A percentile compares a stretch with the other conserved stretches of the same genome.
Evolutionary conservation across 371 early-diverging fungal species (phyloP).

Genomic region (Mucor mucedo): DNA sequence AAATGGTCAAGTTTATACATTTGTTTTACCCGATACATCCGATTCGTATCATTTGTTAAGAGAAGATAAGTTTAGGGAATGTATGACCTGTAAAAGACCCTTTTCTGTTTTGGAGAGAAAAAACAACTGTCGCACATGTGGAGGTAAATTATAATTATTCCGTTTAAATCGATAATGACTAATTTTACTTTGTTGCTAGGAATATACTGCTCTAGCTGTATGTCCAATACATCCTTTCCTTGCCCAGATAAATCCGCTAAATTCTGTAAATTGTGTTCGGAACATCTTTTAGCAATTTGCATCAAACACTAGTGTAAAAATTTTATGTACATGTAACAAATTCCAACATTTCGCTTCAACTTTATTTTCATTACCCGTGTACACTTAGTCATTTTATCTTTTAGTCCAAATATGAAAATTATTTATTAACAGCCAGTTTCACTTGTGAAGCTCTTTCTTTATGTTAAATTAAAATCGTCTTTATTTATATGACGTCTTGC

Average conservation of each 20-base stretch:
- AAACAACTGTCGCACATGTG: conserved; percentile 48
- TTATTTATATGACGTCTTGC: no score
- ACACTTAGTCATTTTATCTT: no score
- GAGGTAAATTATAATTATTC: conserved; percentile 28
- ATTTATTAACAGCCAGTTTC: no score
- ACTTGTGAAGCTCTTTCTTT: no score
- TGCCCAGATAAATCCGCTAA: conserved; percentile 40
- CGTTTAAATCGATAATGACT: background rate
- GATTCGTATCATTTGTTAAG: conserved; percentile 68
- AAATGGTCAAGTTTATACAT: conserved; percentile 63
- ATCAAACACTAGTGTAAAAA: background rate
- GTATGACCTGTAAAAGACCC: conserved; percentile 59
- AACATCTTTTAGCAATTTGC: conserved; percentile 6
- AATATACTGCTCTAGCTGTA: conserved; percentile 39
- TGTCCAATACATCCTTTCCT: conserved; percentile 26
- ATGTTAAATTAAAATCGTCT: no score
- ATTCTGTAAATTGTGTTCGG: conserved; percentile 38
- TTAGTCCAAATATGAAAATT: no score
- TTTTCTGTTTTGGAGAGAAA: conserved; percentile 66
- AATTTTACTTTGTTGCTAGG: conserved; percentile 16
- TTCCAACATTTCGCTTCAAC: no score
- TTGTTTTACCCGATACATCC: conserved; percentile 72
- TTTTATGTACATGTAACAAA: no score
- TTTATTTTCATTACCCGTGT: no score
- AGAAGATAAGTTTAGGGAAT: conserved; percentile 62